Evolutionary conservation across 768 basidiomycete genomes (phyloP).

Genomic region (Trametes gibbosa): DNA sequence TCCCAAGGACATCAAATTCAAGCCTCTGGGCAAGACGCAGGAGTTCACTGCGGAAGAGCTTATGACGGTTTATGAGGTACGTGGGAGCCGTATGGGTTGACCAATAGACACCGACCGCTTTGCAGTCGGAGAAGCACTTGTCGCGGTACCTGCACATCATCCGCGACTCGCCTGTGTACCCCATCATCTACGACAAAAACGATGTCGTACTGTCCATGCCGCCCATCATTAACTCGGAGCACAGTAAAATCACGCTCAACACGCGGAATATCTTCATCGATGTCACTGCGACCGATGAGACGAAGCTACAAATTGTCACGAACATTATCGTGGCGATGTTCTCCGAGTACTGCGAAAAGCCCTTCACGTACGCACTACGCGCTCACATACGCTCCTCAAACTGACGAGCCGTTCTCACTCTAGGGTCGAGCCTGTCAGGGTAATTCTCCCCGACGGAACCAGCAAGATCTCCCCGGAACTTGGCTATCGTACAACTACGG

Average conservation of each 20-base stretch:
- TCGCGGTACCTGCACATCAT: slow-evolving; percentile 89
- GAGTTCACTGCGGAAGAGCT: slow-evolving; percentile 85
- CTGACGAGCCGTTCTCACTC: not conserved
- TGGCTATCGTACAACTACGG: slow-evolving; percentile 63
- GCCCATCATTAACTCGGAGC: slow-evolving; percentile 96
- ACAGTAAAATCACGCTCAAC: slow-evolving; percentile 94
- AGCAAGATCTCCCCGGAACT: slow-evolving; percentile 79
- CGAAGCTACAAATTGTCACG: slow-evolving; percentile 93
- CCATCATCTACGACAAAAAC: slow-evolving; percentile 91
- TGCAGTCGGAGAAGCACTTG: slow-evolving; percentile 88
- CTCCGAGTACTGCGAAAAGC: slow-evolving; percentile 89
- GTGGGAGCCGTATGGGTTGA: slow-evolving; percentile 17
- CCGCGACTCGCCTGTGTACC: slow-evolving; percentile 92
- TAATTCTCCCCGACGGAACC: slow-evolving; percentile 76
- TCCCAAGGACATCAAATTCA: slow-evolving; percentile 89
- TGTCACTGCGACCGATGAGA: slow-evolving; percentile 93
- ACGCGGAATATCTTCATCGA: slow-evolving; percentile 96
- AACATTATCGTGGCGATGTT: slow-evolving; percentile 98
- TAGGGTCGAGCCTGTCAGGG: slow-evolving; percentile 92
- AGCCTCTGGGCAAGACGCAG: slow-evolving; percentile 77
- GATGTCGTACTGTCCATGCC: slow-evolving; percentile 94
- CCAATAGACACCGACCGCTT: not conserved
- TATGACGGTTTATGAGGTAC: slow-evolving; percentile 91
- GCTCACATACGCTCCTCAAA: not conserved
- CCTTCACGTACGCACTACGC: slow-evolving; percentile 73